Percentiles rank a stretch among this genome's conserved stretches.
phyloP scores from a whole-genome alignment of 441 rosid species.

The Metrosideros polymorpha region DNA sequence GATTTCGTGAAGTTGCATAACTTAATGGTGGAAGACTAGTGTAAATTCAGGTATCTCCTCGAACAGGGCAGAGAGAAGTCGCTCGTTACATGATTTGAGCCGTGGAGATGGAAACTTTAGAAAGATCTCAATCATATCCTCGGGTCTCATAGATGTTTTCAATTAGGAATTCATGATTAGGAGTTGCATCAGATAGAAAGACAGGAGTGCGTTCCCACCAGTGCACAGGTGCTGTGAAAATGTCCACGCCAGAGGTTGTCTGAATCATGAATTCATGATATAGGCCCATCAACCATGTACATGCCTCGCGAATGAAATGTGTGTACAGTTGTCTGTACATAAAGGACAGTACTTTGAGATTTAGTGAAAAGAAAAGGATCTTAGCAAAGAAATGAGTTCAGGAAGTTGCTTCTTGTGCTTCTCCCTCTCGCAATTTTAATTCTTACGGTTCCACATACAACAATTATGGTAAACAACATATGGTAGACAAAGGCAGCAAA shows the following conservation, averaged over 20 bases:
- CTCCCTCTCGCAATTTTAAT: not conserved
- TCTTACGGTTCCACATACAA: not conserved
- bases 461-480: not conserved
- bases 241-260: not conserved
- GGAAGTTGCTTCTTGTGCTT: not conserved
- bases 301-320: not conserved
- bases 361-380: not conserved
- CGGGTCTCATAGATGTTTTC: not conserved
- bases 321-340: not conserved
- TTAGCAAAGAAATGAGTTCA: not conserved
- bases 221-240: not conserved
- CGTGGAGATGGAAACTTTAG: not conserved
- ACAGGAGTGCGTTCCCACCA: not conserved
- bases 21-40: conserved; percentile 15
- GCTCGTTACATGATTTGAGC: not conserved
- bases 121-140: not conserved
- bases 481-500: not conserved
- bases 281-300: not conserved
- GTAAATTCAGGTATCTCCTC: not conserved
- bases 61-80: not conserved
- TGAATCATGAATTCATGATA: not conserved
- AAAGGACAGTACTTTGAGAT: not conserved
- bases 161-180: not conserved
- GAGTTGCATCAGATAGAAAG: not conserved
- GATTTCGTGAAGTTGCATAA: conserved; percentile 82